Evolutionary conservation across 2,329 filamentous ascomycete species (phyloP).

Genomic region (Cytospora piceae): DNA sequence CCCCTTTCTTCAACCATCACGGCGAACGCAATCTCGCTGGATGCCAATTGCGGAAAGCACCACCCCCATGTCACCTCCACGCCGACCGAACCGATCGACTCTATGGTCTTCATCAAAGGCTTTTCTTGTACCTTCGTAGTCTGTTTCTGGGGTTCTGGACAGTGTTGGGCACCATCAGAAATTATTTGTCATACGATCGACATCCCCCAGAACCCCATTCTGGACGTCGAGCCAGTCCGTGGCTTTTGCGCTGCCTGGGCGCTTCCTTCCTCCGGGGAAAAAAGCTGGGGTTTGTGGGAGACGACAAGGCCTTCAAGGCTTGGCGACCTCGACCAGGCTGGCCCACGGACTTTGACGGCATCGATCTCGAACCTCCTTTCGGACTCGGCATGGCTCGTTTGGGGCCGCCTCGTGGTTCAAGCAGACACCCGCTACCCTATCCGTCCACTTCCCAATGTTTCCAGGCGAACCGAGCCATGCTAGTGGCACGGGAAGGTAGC

Average conservation of each 20-base stretch:
- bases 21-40: constrained; percentile 13
- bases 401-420: background rate
- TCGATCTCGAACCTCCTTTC: background rate
- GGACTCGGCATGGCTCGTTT: background rate
- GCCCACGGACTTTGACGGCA: constrained; percentile 17
- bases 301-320: constrained; percentile 10
- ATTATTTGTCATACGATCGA: constrained; percentile 12
- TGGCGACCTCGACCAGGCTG: constrained; percentile 6
- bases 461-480: background rate
- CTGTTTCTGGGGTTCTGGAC: background rate
- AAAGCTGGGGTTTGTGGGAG: constrained; percentile 11
- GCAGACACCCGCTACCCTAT: background rate
- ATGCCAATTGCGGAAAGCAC: constrained; percentile 17
- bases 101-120: constrained; percentile 4
- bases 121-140: background rate
- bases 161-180: constrained; percentile 4
- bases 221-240: constrained; percentile 14
- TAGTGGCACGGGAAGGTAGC: background rate
- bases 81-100: constrained; percentile 9
- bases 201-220: constrained; percentile 16
- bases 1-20: constrained; percentile 12
- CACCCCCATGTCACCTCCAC: constrained; percentile 10
- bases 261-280: constrained; percentile 16
- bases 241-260: constrained; percentile 15
- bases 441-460: background rate